phyloP scores from a whole-genome alignment of 2,329 filamentous ascomycete species.

The Fusarium palustre region DNA sequence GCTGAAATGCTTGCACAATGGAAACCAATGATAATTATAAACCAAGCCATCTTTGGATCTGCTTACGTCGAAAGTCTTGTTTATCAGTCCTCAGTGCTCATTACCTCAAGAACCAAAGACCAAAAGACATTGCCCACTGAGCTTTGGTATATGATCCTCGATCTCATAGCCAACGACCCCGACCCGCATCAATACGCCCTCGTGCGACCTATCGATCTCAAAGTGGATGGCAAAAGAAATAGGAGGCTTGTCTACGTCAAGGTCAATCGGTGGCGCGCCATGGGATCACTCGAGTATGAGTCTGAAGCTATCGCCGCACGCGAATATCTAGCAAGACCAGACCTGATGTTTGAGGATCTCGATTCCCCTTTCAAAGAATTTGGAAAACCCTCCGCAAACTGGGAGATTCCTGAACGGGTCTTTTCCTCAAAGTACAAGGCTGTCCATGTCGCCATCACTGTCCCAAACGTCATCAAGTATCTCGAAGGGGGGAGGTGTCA shows the following conservation, averaged over 20 bases:
- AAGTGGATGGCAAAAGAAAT: accelerated
- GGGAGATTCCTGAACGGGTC: background rate
- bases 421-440: background rate
- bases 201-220: background rate
- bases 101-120: background rate
- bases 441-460: background rate
- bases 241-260: background rate
- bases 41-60: background rate
- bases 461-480: constrained; percentile 11
- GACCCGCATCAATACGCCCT: background rate
- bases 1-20: background rate
- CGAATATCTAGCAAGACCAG: background rate
- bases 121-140: background rate
- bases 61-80: background rate
- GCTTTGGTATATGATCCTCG: constrained; percentile 2
- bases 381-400: accelerated
- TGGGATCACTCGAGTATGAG: accelerated
- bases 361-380: background rate
- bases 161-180: accelerated
- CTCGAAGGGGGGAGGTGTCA: background rate
- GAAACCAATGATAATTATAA: background rate
- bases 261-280: background rate
- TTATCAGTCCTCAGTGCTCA: accelerated
- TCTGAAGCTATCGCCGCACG: accelerated
- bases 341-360: accelerated